phyloP scores from a whole-genome alignment of 306 rosid genomes.

The Spatholobus suberectus region DNA sequence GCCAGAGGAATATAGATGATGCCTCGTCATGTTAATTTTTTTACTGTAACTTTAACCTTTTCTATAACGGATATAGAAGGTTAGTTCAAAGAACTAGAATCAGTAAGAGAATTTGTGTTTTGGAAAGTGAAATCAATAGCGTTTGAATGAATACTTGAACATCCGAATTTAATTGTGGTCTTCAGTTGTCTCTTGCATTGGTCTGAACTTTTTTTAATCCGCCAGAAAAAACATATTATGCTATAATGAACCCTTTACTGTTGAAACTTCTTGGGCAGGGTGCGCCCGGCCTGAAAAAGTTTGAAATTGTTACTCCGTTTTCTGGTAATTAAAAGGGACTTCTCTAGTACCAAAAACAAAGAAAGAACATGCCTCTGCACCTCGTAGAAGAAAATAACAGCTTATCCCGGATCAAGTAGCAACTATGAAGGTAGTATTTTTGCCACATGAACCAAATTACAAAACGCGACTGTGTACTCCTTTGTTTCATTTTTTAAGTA shows the following conservation, averaged over 20 bases:
- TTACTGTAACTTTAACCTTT: conserved; percentile 54
- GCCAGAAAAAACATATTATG: neutral
- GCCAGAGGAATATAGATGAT: conserved; percentile 83
- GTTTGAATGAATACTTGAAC: conserved; percentile 37
- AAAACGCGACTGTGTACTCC: neutral
- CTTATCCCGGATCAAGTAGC: neutral
- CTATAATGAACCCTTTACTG: neutral
- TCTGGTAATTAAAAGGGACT: neutral
- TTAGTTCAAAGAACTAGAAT: conserved; percentile 42
- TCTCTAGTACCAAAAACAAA: neutral
- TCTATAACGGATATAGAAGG: conserved; percentile 16
- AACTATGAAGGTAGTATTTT: neutral
- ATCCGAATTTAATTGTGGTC: conserved; percentile 21
- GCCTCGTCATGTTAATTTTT: conserved; percentile 41
- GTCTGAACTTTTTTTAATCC: neutral
- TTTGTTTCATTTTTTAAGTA: neutral
- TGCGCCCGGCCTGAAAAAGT: neutral
- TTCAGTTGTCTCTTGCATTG: conserved; percentile 17
- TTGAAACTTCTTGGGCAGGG: neutral
- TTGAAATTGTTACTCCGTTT: neutral
- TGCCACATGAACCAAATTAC: neutral
- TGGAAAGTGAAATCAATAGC: conserved; percentile 31
- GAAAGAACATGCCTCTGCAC: neutral
- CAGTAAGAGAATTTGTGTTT: conserved; percentile 30
- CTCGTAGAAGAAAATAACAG: too few species aligned